Evolutionary conservation across 306 rosid species (phyloP).

Genomic region (Dalbergia oliveri): DNA sequence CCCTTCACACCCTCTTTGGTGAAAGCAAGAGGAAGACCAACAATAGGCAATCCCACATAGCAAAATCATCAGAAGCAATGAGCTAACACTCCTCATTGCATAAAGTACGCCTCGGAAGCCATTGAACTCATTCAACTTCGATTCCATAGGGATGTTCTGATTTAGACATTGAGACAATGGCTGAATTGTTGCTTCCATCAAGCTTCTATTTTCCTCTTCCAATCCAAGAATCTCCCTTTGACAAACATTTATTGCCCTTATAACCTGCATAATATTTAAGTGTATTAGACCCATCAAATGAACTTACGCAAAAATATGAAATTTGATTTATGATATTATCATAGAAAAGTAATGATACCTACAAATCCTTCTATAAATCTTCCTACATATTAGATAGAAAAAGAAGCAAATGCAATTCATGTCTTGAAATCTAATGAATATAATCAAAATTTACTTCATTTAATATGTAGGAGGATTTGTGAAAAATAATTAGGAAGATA

Average conservation of each 20-base stretch:
- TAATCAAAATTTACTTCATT: too few species aligned
- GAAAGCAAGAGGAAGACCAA: constrained; percentile 61
- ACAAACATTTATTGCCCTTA: constrained; percentile 57
- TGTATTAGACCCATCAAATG: not conserved
- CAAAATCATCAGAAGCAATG: constrained; percentile 67
- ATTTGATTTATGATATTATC: too few species aligned
- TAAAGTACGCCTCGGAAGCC: constrained; percentile 76
- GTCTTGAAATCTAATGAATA: too few species aligned
- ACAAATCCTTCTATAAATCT: too few species aligned
- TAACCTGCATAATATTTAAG: constrained; percentile 45
- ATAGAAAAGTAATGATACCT: too few species aligned
- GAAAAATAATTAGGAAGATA: too few species aligned
- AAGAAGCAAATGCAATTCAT: too few species aligned
- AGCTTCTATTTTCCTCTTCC: constrained; percentile 63
- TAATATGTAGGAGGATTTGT: too few species aligned
- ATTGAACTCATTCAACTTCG: constrained; percentile 67
- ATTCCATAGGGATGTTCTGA: constrained; percentile 46
- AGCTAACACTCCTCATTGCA: constrained; percentile 67
- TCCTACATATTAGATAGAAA: too few species aligned
- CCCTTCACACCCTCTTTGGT: constrained; percentile 47
- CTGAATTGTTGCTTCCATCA: constrained; percentile 67
- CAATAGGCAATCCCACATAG: constrained; percentile 64
- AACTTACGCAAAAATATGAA: constrained; percentile 17
- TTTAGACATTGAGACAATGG: constrained; percentile 55
- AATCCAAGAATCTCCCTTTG: constrained; percentile 64